A percentile compares a stretch with the other conserved stretches of the same genome.
Conservation (phyloP, 352 stramenopile species). For the Elongisporangium prolatum region DNA sequence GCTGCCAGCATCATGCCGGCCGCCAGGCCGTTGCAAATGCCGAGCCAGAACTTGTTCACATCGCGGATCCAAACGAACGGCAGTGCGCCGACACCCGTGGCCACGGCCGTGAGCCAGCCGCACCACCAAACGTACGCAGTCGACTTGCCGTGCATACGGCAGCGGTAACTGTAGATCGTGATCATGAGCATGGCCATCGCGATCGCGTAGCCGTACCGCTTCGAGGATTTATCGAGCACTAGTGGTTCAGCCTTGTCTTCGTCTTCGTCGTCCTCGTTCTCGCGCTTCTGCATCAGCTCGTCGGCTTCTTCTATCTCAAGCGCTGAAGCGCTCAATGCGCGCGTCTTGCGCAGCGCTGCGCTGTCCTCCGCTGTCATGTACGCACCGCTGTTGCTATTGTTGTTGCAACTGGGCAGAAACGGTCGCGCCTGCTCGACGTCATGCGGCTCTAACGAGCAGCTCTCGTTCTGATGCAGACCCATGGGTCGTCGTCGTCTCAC, state of each 20-base stretch:
- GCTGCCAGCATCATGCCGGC: conserved; percentile 98
- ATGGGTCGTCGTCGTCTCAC: too few species aligned
- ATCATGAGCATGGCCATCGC: conserved; percentile 48
- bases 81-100: conserved; percentile 92
- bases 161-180: conserved; percentile 60
- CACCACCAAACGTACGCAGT: conserved; percentile 94
- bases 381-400: background rate
- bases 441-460: too few species aligned
- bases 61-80: conserved; percentile 93
- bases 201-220: conserved; percentile 37
- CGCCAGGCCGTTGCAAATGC: conserved; percentile 93
- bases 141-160: conserved; percentile 16
- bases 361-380: background rate
- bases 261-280: conserved; percentile 3
- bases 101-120: conserved; percentile 96
- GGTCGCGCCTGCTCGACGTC: too few species aligned
- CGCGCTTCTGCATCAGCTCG: conserved; percentile 6
- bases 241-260: conserved; percentile 14
- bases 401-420: too few species aligned
- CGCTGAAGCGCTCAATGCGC: background rate
- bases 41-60: conserved; percentile 93
- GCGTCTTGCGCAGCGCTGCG: too few species aligned
- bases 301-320: conserved; percentile 9
- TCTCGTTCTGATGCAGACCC: too few species aligned
- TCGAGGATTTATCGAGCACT: conserved; percentile 16